A percentile compares a stretch with the other conserved stretches of the same genome.
phyloP scores from a whole-genome alignment of 306 rosid species.

The Quercus glauca region DNA sequence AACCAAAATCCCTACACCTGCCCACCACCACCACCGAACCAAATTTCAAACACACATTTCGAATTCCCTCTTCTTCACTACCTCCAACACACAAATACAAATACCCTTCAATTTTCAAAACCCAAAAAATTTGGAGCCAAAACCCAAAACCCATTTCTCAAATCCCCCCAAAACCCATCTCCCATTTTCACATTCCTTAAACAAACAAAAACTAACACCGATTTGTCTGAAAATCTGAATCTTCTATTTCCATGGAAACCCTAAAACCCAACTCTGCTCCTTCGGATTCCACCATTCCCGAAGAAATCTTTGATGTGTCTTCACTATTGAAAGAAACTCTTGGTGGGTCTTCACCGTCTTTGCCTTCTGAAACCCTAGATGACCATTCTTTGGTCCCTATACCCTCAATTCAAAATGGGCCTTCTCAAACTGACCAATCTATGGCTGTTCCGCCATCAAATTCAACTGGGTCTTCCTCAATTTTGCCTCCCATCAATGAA shows the following conservation, averaged over 20 bases:
- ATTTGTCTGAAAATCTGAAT: neutral
- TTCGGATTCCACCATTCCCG: neutral
- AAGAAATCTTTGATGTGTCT: neutral
- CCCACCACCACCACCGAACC: slow-evolving; percentile 11
- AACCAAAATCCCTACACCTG: neutral
- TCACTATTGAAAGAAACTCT: neutral
- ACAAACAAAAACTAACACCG: neutral
- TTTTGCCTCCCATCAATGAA: neutral
- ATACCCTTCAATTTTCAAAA: slow-evolving; percentile 12
- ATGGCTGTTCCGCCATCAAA: neutral
- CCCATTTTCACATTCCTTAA: neutral
- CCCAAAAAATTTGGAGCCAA: slow-evolving; percentile 8
- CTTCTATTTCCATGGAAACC: neutral
- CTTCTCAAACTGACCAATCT: slow-evolving; percentile 2
- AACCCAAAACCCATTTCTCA: neutral
- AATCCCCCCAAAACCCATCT: neutral
- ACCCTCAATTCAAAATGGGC: neutral
- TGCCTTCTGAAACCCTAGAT: slow-evolving; percentile 17
- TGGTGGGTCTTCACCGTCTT: slow-evolving; percentile 8
- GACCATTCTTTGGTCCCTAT: slow-evolving; percentile 6
- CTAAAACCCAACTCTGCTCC: neutral
- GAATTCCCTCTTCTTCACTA: slow-evolving; percentile 41
- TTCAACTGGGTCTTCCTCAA: slow-evolving; percentile 1
- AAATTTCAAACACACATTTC: slow-evolving; percentile 10
- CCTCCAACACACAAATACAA: slow-evolving; percentile 4